Base-by-base conservation (phyloP, 2,329 filamentous ascomycete genomes). In the Tolypocladium nubicola region DNA sequence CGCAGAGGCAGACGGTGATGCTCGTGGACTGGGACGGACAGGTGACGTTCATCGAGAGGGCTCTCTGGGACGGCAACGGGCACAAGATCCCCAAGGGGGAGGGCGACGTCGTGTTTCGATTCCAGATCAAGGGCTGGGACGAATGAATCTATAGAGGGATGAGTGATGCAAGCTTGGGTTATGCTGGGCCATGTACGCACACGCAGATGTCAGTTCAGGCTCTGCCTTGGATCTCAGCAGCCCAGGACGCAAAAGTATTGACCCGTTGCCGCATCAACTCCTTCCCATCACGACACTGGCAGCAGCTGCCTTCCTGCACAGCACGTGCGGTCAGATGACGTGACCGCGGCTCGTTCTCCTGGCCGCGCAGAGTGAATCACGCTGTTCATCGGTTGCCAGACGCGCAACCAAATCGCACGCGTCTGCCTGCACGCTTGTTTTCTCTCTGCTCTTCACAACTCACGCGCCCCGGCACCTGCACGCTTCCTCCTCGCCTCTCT, bases 21-120 rank as follows among this genome's bases (percentile, higher is more conserved):
- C 69, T 86, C 50, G 79, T 86, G 8, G 82, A 85, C 62, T 84
- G 80, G 79, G 75, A 85, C 3, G 84, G 84, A 3, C 82, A 82
- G 40, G 80, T 84, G 21, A 80, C 77, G 0, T 84, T 81, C 63
- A 75, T 75, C 37, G 84, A 87, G 70, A 73, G 84, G 40, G 79
- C 82, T 5, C 69, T 86, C 47, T 87, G 77, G 75, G 83, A 86
- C 64, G 71, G 73, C 0, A 75, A 82, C 53, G 84, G 84, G 10
- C 79, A 82, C 55, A 66, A 73, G 2, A 73, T 86, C 49, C 71
- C 75, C 26, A 75, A 76, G 26, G 82, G 81, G 0, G 65, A 79
- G 57, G 82, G 79, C 2, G 84, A 87, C 58, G 68, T 80, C 60
- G 76, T 74, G 33, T 79, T 83, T 62, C 73, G 71, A 49, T 87